A percentile compares a stretch with the other conserved stretches of the same genome.
These are phyloP conservation scores for Zygnema circumcarinatum DNA, from an alignment of 139 green algal species.

Conservation along the genomic window DNA sequence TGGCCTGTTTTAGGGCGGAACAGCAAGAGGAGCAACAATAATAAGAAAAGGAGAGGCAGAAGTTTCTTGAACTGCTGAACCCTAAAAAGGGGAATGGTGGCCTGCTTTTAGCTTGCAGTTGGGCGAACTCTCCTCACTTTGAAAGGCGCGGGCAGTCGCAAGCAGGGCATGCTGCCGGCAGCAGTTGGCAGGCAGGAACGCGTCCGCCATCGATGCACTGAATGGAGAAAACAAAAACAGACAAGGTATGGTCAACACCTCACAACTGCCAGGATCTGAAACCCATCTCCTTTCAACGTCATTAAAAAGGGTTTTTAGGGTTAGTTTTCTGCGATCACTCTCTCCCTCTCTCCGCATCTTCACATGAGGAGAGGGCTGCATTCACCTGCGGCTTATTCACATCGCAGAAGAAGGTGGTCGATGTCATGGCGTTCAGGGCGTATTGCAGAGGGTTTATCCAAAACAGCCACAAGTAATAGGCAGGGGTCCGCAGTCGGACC, in stretches of 20 bases:
- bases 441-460: conserved; percentile 28
- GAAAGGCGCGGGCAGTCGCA: neutral
- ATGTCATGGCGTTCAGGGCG: conserved; percentile 13
- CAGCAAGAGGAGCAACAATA: neutral
- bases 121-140: too few relatives aligned
- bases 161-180: neutral
- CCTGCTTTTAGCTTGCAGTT: neutral
- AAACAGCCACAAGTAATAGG: conserved; percentile 25
- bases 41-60: neutral
- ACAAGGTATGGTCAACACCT: neutral
- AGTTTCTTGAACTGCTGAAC: neutral
- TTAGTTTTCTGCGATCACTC: neutral
- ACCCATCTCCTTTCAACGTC: neutral
- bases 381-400: neutral
- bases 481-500: neutral
- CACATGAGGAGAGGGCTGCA: neutral
- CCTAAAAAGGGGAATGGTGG: neutral
- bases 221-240: neutral
- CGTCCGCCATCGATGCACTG: neutral
- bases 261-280: neutral
- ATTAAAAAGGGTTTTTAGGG: neutral
- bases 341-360: neutral
- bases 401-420: conserved; percentile 30
- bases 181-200: neutral
- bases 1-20: neutral